Evolutionary conservation across 192 early-diverging fungal genomes (phyloP), one percentile per base, ranked within the genome.

Genomic region (Backusella mclennaniae): DNA sequence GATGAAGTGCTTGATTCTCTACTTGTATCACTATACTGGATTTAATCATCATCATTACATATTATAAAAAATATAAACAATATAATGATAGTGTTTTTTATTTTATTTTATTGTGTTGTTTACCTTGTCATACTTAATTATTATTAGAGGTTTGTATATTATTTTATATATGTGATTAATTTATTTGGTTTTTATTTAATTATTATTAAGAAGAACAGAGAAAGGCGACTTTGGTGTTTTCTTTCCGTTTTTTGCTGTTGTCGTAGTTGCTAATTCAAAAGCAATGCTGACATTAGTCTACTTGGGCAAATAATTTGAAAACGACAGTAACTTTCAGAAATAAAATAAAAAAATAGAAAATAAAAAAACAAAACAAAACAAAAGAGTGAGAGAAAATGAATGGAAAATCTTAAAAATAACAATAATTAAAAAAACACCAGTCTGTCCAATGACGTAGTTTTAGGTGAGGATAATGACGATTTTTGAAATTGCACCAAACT

Each of bases 1-100:
- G 74, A 74, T 35, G 53, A 63, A 53, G 73, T 68, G 8, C 67
- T 36, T 68, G 67, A 68, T 26, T 63, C 67, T 33, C 35, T 68
- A 68, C 67, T 68, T 68, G 67, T 68, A 68, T 68, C 67, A 68
- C 67, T 68, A 36, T 36, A 36, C 67, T 63, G 56, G 46, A 63
- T 63, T 63, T 63, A 63, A 63, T 63, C 56, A 63, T 59, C 53
- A 59, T 63, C 56, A 63, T 63, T 63, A 63, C 56, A 63, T 63
- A 63, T 63, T 63, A 63, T 63, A 63, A 63, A 26, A 63, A 63
- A 29, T n/a, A 53, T 21, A 63, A 29, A 63, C 11, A 63, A 63
- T 63, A 49, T 49, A 44, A 4, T 17, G 15, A 44, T 44, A 15
- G 42, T 49, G 6, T 29, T 12, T 63, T 59, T 12, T 29, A 29